phyloP scores from a whole-genome alignment of 257 asterid genomes.

The Solanum virginianum region DNA sequence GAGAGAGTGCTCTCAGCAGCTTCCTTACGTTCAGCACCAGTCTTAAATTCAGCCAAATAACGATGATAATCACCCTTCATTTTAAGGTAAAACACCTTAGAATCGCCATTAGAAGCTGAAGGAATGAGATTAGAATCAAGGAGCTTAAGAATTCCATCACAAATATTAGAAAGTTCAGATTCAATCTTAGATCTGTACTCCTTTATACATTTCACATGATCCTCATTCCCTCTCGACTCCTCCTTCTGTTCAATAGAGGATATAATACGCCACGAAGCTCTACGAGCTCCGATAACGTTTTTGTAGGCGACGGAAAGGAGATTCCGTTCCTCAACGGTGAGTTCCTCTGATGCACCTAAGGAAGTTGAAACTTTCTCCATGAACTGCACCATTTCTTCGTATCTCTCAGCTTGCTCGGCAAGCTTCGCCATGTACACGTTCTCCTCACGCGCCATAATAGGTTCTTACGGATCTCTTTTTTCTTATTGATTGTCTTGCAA shows the following conservation, averaged over 20 bases:
- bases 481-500: neutral
- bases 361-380: slow-evolving; percentile 18
- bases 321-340: slow-evolving; percentile 15
- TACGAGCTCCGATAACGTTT: slow-evolving; percentile 22
- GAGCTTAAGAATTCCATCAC: slow-evolving; percentile 10
- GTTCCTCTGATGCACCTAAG: slow-evolving; percentile 2
- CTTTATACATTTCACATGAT: slow-evolving; percentile 4
- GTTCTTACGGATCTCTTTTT: neutral
- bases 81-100: slow-evolving; percentile 9
- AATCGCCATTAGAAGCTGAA: slow-evolving; percentile 1
- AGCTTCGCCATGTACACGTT: slow-evolving; percentile 19
- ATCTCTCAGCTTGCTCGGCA: slow-evolving; percentile 21
- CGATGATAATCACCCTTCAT: slow-evolving; percentile 18
- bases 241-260: slow-evolving; percentile 20
- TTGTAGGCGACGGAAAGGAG: slow-evolving; percentile 18
- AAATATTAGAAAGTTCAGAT: slow-evolving; percentile 4
- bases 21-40: slow-evolving; percentile 7
- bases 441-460: slow-evolving; percentile 33
- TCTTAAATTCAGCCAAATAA: slow-evolving; percentile 17
- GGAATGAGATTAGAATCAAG: slow-evolving; percentile 3
- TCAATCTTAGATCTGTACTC: slow-evolving; percentile 14
- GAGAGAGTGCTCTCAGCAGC: slow-evolving; percentile 16
- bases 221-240: slow-evolving; percentile 16
- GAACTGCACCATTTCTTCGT: slow-evolving; percentile 22
- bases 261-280: slow-evolving; percentile 20